These are phyloP conservation scores for Pythium scleroteichum DNA, from an alignment of 352 stramenopile genomes.

Conservation along the genomic window DNA sequence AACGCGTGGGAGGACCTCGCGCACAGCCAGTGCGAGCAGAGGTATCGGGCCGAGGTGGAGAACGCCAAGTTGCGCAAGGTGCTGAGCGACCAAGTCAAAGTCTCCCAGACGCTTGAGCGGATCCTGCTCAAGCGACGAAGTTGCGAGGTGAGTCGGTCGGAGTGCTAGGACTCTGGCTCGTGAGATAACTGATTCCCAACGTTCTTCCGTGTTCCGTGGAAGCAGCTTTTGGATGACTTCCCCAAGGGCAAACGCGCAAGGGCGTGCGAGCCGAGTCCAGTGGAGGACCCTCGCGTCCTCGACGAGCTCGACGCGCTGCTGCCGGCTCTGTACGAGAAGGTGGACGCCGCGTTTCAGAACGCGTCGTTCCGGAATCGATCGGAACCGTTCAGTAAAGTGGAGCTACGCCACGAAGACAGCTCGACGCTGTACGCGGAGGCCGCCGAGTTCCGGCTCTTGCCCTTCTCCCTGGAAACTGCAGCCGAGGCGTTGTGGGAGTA, in stretches of 20 bases:
- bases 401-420: not conserved
- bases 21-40: slow-evolving; percentile 24
- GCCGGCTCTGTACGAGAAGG: slow-evolving; percentile 16
- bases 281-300: not conserved
- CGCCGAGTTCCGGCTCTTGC: slow-evolving; percentile 8
- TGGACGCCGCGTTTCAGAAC: slow-evolving; percentile 20
- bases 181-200: too few relatives aligned
- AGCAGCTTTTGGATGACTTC: not conserved
- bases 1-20: slow-evolving; percentile 27
- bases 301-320: slow-evolving; percentile 11
- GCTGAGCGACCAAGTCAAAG: slow-evolving; percentile 62
- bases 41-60: slow-evolving; percentile 46
- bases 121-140: slow-evolving; percentile 20
- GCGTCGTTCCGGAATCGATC: slow-evolving; percentile 3
- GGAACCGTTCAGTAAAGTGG: slow-evolving; percentile 9
- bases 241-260: slow-evolving; percentile 1
- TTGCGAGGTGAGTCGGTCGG: slow-evolving; percentile 5
- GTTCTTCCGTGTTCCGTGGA: too few relatives aligned
- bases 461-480: slow-evolving; percentile 1
- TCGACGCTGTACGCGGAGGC: slow-evolving; percentile 13
- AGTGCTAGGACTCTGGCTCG: too few relatives aligned
- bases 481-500: slow-evolving; percentile 16
- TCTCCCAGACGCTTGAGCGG: slow-evolving; percentile 30
- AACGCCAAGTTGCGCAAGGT: slow-evolving; percentile 56
- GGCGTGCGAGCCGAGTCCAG: not conserved